A percentile compares a stretch with the other conserved stretches of the same genome.
Evolutionary conservation across 768 basidiomycete species (phyloP).

Genomic region (Kwoniella dejecticola): DNA sequence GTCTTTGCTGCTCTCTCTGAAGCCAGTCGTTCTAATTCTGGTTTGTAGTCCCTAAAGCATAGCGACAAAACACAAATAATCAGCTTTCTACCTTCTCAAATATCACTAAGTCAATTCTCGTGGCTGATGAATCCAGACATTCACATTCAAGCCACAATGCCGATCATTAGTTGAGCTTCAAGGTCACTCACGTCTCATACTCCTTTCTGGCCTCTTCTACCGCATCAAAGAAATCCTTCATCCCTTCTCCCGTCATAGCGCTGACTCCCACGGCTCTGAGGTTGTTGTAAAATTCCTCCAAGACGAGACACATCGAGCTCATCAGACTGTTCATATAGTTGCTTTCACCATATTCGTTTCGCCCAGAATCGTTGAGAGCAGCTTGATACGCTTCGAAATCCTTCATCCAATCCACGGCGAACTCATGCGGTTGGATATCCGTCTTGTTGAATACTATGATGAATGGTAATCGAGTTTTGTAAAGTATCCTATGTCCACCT

Average conservation of each 20-base stretch:
- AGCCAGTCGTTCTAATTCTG: constrained; percentile 74
- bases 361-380: constrained; percentile 72
- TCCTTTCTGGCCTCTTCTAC: constrained; percentile 84
- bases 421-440: constrained; percentile 84
- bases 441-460: constrained; percentile 99
- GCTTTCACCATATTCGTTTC: constrained; percentile 69
- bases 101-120: too few relatives aligned
- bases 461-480: constrained; percentile 97
- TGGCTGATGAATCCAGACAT: too few relatives aligned
- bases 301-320: constrained; percentile 97
- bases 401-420: constrained; percentile 96
- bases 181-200: constrained; percentile 83
- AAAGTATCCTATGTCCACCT: constrained; percentile 78
- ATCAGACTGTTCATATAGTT: constrained; percentile 98
- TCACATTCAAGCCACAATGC: too few relatives aligned
- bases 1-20: constrained; percentile 51
- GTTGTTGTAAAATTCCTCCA: constrained; percentile 98
- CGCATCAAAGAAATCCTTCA: constrained; percentile 86
- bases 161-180: too few relatives aligned
- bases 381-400: constrained; percentile 95
- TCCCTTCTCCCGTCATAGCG: constrained; percentile 91
- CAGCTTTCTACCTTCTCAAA: not conserved
- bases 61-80: not conserved
- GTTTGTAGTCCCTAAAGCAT: constrained; percentile 85
- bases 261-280: constrained; percentile 94